phyloP scores from a whole-genome alignment of 768 basidiomycete species.

The Galerina marginata region DNA sequence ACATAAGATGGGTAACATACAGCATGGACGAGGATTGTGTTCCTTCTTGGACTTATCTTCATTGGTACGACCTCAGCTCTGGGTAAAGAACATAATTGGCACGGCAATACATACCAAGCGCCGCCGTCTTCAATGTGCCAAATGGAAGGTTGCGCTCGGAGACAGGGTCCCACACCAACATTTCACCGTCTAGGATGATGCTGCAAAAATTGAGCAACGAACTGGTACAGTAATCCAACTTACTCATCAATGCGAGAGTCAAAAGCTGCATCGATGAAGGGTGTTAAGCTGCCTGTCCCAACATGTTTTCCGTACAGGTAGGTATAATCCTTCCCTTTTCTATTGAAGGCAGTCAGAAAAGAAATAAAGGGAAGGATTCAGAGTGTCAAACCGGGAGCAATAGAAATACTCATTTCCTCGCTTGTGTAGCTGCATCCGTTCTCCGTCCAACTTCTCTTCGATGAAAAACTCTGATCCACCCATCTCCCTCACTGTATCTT shows the following conservation, averaged over 20 bases:
- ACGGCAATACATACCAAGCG: conserved; percentile 58
- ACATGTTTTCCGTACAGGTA: conserved; percentile 89
- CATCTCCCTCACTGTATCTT: conserved; percentile 88
- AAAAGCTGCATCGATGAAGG: conserved; percentile 80
- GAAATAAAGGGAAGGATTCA: not conserved
- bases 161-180: conserved; percentile 97
- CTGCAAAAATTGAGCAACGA: conserved; percentile 42
- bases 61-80: not conserved
- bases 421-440: conserved; percentile 95
- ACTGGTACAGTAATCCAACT: conserved; percentile 31
- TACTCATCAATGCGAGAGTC: conserved; percentile 81
- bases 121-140: conserved; percentile 92
- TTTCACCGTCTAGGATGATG: conserved; percentile 95
- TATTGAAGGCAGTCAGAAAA: conserved; percentile 30
- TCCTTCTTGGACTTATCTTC: conserved; percentile 75
- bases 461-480: conserved; percentile 80
- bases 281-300: conserved; percentile 87
- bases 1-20: conserved; percentile 49
- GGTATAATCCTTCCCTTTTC: conserved; percentile 91
- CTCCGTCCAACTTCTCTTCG: conserved; percentile 98
- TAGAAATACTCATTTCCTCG: conserved; percentile 91
- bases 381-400: conserved; percentile 73
- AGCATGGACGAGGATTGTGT: conserved; percentile 86
- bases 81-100: not conserved
- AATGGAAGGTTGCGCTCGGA: conserved; percentile 90